These are phyloP conservation scores for Coemansia sp. DNA, from an alignment of 192 early-diverging fungal genomes.

Conservation along the genomic window DNA sequence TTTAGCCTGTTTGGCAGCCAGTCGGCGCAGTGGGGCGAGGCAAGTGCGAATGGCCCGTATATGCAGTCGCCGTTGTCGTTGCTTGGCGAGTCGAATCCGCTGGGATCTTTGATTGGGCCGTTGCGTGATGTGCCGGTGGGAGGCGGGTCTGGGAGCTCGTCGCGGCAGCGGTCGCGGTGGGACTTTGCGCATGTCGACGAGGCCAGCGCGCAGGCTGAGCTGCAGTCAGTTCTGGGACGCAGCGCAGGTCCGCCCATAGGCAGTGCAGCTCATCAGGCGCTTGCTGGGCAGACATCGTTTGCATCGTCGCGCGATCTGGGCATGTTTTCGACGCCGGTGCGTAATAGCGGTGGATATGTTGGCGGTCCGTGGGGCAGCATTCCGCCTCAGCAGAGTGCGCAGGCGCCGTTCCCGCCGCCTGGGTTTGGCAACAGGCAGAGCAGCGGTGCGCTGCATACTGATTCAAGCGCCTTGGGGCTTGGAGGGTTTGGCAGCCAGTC, in stretches of 20 bases:
- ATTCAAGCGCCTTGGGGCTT: not conserved
- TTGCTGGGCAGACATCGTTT: conserved; percentile 12
- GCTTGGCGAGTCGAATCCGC: conserved; percentile 10
- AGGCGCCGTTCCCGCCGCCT: conserved; percentile 38
- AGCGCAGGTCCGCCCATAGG: not conserved
- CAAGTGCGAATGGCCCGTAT: conserved; percentile 8
- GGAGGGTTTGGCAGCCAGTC: conserved; percentile 2
- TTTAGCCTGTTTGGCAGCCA: conserved; percentile 29
- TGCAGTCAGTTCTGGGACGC: conserved; percentile 46
- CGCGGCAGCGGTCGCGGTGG: conserved; percentile 43
- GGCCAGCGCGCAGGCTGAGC: conserved; percentile 50
- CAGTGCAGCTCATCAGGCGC: conserved; percentile 1
- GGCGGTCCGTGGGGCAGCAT: conserved; percentile 20
- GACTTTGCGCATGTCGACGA: conserved; percentile 43
- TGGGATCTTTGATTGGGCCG: conserved; percentile 9
- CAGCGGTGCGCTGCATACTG: conserved; percentile 11
- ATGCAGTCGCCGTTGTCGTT: conserved; percentile 30
- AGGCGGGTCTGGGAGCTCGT: conserved; percentile 6
- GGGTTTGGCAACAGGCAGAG: conserved; percentile 33
- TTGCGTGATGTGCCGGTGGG: conserved; percentile 4
- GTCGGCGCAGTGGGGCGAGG: conserved; percentile 23
- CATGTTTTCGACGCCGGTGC: conserved; percentile 44
- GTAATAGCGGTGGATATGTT: conserved; percentile 11
- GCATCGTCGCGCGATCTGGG: conserved; percentile 47
- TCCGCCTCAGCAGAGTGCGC: conserved; percentile 5